Evolutionary conservation across 2,329 filamentous ascomycete species (phyloP).

Genomic region (Penicillium vulpinum): DNA sequence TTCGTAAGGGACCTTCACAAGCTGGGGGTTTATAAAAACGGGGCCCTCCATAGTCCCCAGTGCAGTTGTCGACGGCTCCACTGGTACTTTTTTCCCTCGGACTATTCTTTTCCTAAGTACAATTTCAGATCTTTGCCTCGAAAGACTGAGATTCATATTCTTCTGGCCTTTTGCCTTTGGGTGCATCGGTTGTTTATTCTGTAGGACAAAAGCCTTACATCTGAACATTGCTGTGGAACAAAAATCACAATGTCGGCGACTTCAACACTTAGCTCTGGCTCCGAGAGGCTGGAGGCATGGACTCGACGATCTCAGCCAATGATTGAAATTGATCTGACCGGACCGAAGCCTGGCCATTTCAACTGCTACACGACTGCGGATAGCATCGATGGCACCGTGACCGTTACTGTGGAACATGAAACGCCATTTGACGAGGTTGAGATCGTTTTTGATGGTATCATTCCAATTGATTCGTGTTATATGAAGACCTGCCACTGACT

Average conservation of each 20-base stretch:
- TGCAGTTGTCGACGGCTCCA: conserved; percentile 29
- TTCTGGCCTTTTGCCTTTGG: background rate
- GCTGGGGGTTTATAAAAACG: no score
- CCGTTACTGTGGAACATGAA: conserved; percentile 52
- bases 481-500: background rate
- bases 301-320: conserved; percentile 32
- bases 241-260: conserved; percentile 22
- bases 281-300: conserved; percentile 31
- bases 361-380: conserved; percentile 59
- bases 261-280: conserved; percentile 29
- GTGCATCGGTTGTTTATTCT: no score
- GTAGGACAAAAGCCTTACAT: no score
- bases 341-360: conserved; percentile 39
- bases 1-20: no score
- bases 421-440: conserved; percentile 59
- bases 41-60: conserved; percentile 11
- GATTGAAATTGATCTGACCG: conserved; percentile 32
- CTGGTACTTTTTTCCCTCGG: conserved; percentile 14
- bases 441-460: conserved; percentile 57
- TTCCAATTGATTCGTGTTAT: background rate
- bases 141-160: background rate
- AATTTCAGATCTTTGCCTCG: no score
- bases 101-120: background rate
- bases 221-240: no score
- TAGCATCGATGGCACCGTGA: conserved; percentile 55